Evolutionary conservation across 495 filamentous ascomycete species (phyloP).

Genomic region (Jackrogersella minutella): DNA sequence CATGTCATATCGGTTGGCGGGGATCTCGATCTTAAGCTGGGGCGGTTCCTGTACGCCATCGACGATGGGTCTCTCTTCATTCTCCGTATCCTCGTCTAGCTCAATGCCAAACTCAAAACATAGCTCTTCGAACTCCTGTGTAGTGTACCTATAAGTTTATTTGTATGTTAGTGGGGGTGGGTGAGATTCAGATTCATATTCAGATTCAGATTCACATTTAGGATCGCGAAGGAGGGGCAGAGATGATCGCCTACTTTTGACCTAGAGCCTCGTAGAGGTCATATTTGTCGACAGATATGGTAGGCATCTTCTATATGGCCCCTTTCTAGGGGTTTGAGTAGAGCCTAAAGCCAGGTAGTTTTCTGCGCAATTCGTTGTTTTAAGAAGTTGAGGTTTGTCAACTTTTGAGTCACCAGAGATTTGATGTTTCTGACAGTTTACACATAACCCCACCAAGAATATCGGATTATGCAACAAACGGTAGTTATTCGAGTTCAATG

Average conservation of each 20-base stretch:
- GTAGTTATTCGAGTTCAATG: not conserved
- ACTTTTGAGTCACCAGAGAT: conserved; percentile 30
- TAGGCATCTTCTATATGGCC: conserved; percentile 71
- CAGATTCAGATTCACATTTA: not conserved
- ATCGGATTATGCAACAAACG: conserved; percentile 17
- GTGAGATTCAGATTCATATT: conserved; percentile 13
- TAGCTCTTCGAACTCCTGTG: conserved; percentile 92
- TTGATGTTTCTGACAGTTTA: conserved; percentile 25
- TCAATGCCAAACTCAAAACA: conserved; percentile 99
- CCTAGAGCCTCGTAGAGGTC: conserved; percentile 92
- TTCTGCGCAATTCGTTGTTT: conserved; percentile 27
- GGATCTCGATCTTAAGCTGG: conserved; percentile 98
- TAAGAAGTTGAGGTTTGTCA: conserved; percentile 3
- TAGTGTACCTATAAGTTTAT: conserved; percentile 71
- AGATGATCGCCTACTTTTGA: conserved; percentile 71
- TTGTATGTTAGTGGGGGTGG: conserved; percentile 25
- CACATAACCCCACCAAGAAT: conserved; percentile 28
- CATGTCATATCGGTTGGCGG: conserved; percentile 98
- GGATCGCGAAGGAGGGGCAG: conserved; percentile 26
- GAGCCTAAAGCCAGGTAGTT: conserved; percentile 19
- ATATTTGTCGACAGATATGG: conserved; percentile 93
- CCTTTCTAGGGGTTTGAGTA: conserved; percentile 17
- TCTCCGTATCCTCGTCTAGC: conserved; percentile 92
- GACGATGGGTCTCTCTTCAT: conserved; percentile 73
- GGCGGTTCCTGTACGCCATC: conserved; percentile 85